These are phyloP conservation scores for Penicillium daleae DNA, from an alignment of 495 filamentous ascomycete genomes.

Conservation along the genomic window DNA sequence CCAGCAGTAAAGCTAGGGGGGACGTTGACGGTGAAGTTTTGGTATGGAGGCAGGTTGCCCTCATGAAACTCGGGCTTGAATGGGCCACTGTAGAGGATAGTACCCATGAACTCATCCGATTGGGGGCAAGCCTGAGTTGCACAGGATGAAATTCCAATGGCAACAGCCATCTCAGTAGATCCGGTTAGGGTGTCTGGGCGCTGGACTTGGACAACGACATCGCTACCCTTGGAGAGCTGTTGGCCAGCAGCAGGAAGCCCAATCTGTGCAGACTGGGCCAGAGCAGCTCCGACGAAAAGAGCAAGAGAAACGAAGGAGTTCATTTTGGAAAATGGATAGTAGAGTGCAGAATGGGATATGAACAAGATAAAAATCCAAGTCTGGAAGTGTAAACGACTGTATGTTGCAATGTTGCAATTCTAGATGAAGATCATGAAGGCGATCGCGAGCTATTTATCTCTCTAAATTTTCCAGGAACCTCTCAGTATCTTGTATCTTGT, in stretches of 20 bases:
- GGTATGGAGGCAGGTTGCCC: conserved; percentile 30
- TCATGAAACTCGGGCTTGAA: conserved; percentile 41
- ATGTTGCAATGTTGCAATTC: conserved; percentile 1
- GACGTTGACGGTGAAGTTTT: conserved; percentile 45
- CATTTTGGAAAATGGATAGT: conserved; percentile 23
- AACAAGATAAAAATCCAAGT: conserved; percentile 1
- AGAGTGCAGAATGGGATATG: conserved; percentile 3
- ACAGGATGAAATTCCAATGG: conserved; percentile 41
- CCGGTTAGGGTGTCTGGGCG: conserved; percentile 39
- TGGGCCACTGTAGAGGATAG: conserved; percentile 35
- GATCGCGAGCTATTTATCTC: conserved; percentile 13
- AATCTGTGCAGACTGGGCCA: conserved; percentile 68
- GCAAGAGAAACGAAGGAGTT: conserved; percentile 29
- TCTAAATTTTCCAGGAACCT: not conserved
- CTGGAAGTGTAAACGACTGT: not conserved
- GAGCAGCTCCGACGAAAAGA: conserved; percentile 45
- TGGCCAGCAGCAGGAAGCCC: conserved; percentile 57
- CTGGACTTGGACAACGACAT: conserved; percentile 37
- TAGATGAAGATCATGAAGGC: not conserved
- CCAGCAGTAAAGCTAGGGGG: conserved; percentile 25
- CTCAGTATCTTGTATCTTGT: not conserved
- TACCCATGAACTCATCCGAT: conserved; percentile 31
- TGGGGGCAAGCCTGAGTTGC: conserved; percentile 17
- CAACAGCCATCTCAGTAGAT: conserved; percentile 36
- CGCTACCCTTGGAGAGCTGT: conserved; percentile 22